phyloP scores from a whole-genome alignment of 495 filamentous ascomycete species.

The Parathielavia appendiculata region DNA sequence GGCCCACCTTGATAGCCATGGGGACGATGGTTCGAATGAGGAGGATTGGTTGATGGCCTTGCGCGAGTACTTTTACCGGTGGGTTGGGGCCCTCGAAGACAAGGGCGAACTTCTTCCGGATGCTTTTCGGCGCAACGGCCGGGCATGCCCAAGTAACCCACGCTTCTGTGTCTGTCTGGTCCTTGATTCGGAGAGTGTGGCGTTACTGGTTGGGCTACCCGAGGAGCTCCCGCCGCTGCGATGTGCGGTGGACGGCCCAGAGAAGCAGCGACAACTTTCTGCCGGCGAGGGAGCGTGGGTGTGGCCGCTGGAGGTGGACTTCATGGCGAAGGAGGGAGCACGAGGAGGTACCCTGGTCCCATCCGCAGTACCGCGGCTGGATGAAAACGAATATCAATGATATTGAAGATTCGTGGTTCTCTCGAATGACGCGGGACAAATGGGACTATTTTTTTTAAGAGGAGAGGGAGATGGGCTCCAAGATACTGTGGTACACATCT shows the following conservation, averaged over 20 bases:
- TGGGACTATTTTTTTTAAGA: background rate
- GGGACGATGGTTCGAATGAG: background rate
- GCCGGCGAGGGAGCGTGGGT: background rate
- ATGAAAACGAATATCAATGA: background rate
- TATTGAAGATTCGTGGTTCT: background rate
- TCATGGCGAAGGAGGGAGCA: background rate
- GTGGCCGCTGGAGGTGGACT: slow-evolving; percentile 1
- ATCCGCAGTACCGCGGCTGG: slow-evolving; percentile 4
- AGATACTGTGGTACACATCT: background rate
- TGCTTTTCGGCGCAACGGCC: no score
- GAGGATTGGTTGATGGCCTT: background rate
- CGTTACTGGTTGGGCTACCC: background rate
- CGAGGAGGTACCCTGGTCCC: no score
- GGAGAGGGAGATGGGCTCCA: background rate
- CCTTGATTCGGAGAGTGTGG: background rate
- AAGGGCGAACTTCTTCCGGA: no score
- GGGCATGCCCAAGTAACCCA: background rate
- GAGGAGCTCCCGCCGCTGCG: slow-evolving; percentile 5
- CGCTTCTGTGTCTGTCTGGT: background rate
- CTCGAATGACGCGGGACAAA: background rate
- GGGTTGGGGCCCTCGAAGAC: background rate
- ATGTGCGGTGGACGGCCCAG: background rate
- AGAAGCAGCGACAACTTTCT: background rate
- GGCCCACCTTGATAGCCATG: background rate
- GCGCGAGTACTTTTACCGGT: background rate